Evolutionary conservation across 768 basidiomycete species (phyloP).

Genomic region (Suillus occidentalis): DNA sequence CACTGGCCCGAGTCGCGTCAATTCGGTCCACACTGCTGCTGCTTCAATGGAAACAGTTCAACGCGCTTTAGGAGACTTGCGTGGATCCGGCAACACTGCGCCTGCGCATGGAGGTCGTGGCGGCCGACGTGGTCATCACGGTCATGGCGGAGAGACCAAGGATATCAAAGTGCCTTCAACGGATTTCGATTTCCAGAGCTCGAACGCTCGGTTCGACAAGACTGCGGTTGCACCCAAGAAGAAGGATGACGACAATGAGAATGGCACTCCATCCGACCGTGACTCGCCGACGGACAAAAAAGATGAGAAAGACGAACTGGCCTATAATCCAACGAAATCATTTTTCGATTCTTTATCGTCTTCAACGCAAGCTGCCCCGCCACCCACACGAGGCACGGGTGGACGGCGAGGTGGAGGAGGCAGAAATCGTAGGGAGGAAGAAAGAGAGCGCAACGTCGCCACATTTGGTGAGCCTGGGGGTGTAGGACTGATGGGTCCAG

Average conservation of each 20-base stretch:
- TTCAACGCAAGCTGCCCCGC: constrained; percentile 40
- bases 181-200: constrained; percentile 80
- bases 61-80: constrained; percentile 52
- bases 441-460: constrained; percentile 79
- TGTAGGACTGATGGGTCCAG: constrained; percentile 74
- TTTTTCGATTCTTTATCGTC: constrained; percentile 77
- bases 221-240: constrained; percentile 46
- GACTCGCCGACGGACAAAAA: constrained; percentile 28
- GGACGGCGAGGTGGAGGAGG: constrained; percentile 50
- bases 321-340: constrained; percentile 76
- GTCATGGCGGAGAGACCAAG: constrained; percentile 30
- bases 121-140: constrained; percentile 33
- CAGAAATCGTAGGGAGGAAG: constrained; percentile 75
- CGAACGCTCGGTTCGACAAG: constrained; percentile 84
- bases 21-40: constrained; percentile 68
- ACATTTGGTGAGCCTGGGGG: constrained; percentile 88
- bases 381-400: constrained; percentile 37
- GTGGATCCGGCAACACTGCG: constrained; percentile 29
- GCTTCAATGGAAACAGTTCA: constrained; percentile 75
- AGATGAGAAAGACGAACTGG: constrained; percentile 38
- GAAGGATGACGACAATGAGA: constrained; percentile 31
- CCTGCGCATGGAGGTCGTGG: constrained; percentile 38
- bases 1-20: constrained; percentile 34
- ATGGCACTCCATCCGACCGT: constrained; percentile 30
- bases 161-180: constrained; percentile 63